These are phyloP conservation scores for Scedosporium minutisporum DNA, from an alignment of 2,329 filamentous ascomycete species.

Conservation along the genomic window DNA sequence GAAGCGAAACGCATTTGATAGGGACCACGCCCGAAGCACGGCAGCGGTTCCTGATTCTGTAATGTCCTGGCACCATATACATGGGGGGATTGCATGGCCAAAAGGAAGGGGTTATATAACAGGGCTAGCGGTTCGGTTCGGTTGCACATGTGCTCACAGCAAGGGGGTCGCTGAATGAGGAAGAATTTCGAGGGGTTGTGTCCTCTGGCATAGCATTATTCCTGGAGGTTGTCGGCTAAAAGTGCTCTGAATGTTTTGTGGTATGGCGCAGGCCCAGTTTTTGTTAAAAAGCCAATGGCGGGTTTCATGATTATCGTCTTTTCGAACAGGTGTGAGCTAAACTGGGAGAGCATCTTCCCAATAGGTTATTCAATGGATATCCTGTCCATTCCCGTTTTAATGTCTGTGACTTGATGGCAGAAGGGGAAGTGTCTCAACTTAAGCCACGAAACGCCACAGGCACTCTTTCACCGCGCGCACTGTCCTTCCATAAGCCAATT, in stretches of 20 bases:
- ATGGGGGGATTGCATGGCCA: neutral
- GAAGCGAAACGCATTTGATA: conserved; percentile 3
- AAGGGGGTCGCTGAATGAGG: neutral
- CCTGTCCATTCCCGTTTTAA: too few relatives aligned
- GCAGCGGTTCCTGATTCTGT: neutral
- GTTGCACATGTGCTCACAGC: neutral
- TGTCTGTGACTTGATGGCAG: too few relatives aligned
- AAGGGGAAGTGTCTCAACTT: too few relatives aligned
- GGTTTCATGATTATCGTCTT: neutral
- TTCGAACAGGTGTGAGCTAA: neutral
- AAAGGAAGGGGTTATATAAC: neutral
- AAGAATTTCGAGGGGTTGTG: neutral
- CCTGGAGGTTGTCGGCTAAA: neutral
- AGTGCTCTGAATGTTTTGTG: neutral
- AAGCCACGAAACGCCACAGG: too few relatives aligned
- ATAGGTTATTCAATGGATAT: too few relatives aligned
- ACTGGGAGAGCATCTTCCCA: too few relatives aligned
- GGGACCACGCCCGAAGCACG: neutral
- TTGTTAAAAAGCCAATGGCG: neutral
- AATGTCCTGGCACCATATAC: neutral
- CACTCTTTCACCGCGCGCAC: neutral
- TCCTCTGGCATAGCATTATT: conserved; percentile 2
- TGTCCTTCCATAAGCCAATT: neutral
- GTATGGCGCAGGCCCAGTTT: conserved; percentile 1
- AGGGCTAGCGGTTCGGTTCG: neutral